A percentile compares a stretch with the other conserved stretches of the same genome.
Evolutionary conservation across 1,284 basidiomycete genomes (phyloP).

Genomic region (Ganoderma resinaceum): DNA sequence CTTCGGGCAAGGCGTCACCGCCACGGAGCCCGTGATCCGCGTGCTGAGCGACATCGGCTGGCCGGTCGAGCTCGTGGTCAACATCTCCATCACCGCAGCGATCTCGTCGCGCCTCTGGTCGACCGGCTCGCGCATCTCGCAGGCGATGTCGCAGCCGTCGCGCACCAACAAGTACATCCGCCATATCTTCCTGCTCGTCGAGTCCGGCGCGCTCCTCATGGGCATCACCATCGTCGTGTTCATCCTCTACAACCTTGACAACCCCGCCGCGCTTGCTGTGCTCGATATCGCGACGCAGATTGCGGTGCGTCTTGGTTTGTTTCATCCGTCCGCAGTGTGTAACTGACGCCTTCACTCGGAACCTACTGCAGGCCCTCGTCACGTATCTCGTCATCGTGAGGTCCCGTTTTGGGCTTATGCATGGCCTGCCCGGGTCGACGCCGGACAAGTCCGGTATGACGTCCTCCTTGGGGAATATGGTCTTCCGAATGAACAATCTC

Average conservation of each 20-base stretch:
- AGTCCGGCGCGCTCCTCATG: slow-evolving; percentile 11
- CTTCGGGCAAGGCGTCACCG: background rate
- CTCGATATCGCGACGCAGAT: slow-evolving; percentile 16
- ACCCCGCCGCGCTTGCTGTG: slow-evolving; percentile 1
- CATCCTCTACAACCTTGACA: background rate
- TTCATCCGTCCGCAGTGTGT: background rate
- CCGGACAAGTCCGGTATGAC: background rate
- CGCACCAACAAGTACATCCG: background rate
- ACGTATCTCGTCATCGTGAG: slow-evolving; percentile 17
- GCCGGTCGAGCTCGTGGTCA: slow-evolving; percentile 14
- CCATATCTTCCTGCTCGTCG: slow-evolving; percentile 12
- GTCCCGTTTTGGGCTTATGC: slow-evolving; percentile 17
- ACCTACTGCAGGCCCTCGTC: slow-evolving; percentile 10
- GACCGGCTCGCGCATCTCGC: slow-evolving; percentile 8
- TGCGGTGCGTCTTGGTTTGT: slow-evolving; percentile 9
- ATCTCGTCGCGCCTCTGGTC: slow-evolving; percentile 16
- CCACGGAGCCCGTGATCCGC: background rate
- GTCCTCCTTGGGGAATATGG: background rate
- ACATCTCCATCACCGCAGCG: slow-evolving; percentile 11
- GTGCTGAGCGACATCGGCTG: background rate
- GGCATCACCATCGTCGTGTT: slow-evolving; percentile 10
- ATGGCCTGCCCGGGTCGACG: slow-evolving; percentile 1
- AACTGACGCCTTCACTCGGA: background rate
- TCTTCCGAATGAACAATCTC: background rate
- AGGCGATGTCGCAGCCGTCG: background rate